Evolutionary conservation across 176 grass and related monocot species (phyloP).

Genomic region (Tuctoria greenei): DNA sequence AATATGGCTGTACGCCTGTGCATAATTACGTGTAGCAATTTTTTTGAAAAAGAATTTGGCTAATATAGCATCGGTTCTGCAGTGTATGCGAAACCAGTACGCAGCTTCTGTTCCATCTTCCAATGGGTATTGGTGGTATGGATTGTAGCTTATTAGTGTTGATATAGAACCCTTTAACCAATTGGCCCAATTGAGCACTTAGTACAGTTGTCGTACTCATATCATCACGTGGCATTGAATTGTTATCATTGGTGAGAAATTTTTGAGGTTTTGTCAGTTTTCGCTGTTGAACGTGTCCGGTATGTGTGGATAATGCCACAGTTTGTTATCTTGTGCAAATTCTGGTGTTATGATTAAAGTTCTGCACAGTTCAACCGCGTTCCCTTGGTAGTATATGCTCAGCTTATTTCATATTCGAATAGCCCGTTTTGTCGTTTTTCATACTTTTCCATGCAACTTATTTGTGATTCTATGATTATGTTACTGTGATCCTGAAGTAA

Average conservation of each 20-base stretch:
- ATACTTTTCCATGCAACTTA: background rate
- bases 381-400: background rate
- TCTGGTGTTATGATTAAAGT: background rate
- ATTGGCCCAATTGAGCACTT: too few relatives aligned
- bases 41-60: too few relatives aligned
- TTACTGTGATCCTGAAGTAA: background rate
- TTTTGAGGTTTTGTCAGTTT: conserved; percentile 20
- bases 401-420: background rate
- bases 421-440: background rate
- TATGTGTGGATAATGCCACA: background rate
- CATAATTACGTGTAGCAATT: too few relatives aligned
- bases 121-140: background rate
- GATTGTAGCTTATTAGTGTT: too few relatives aligned
- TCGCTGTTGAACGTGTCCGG: background rate
- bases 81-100: background rate
- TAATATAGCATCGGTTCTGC: too few relatives aligned
- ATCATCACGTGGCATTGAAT: background rate
- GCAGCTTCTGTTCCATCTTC: background rate
- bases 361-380: background rate
- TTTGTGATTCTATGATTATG: conserved; percentile 2
- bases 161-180: too few relatives aligned
- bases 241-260: background rate
- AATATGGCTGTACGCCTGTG: too few relatives aligned
- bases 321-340: background rate
- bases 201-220: too few relatives aligned